Base-by-base conservation (phyloP, 768 basidiomycete genomes). In the Lyophyllum atratum region DNA sequence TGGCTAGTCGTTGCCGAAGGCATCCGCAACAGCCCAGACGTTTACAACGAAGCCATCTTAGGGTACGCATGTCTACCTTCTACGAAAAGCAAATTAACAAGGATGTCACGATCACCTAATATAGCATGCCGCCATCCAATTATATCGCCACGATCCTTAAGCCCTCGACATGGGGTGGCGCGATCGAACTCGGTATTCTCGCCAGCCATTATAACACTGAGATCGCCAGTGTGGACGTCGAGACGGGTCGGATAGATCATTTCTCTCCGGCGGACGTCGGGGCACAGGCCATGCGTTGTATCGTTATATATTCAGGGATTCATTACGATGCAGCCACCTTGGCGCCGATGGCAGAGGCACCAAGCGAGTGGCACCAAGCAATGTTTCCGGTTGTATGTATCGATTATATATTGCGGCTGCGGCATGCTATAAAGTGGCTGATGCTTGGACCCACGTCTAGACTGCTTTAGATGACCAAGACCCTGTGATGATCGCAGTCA, bases 281-380 rank as follows among this genome's bases (percentile, higher is more conserved):
- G 57, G 71, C 64, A 28, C 59, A 58, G 25, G 71, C 69, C 24
- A 80, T 69, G 70, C 80, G 88, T 19, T 88, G 86, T 55, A 70
- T 97, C 14, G 67, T 98, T n/a, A 79, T 98, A 4, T 98, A 98
- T 74, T 93, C 92, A 0, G 96, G 96, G 2, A 97, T 98, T 45
- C 95, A 98, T 70, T 99, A 99, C 71, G 96, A 99, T 70, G 92
- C 92, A 9, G 85, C 89, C 5, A 87, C 91, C 0, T 74, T 95
- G 39, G 85, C 95, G 15, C 97, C 93, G 0, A 79, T 84, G 71
- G 75, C 77, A 9, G 85, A 86, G 45, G 92, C 90, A 2, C 91
- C 92, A 0, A 67, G 76, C 25, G 94, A 92, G 56, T 99, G 95
- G 83, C 95, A 98, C 72, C 90, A 93, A 65, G 93, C 90, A 2